These are phyloP conservation scores for Ambrosia trifida DNA, from an alignment of 129 eudicot species.

Conservation along the genomic window DNA sequence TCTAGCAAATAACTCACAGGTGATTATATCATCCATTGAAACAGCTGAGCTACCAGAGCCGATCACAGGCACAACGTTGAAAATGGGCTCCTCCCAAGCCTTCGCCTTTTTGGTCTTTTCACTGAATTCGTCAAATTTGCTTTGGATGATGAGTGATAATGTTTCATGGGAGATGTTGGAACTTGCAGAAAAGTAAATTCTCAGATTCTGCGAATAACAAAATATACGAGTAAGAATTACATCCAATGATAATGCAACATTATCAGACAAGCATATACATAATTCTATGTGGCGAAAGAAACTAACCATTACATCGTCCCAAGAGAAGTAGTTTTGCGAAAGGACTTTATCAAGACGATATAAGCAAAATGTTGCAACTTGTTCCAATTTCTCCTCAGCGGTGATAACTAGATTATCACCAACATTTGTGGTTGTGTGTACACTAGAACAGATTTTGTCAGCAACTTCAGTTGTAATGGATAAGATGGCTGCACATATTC, in stretches of 20 bases:
- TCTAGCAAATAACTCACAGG: constrained; percentile 78
- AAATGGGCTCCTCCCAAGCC: constrained; percentile 42
- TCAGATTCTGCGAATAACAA: constrained; percentile 56
- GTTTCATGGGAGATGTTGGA: constrained; percentile 47
- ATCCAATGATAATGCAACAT: neutral
- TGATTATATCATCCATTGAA: constrained; percentile 63
- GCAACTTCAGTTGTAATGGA: constrained; percentile 51
- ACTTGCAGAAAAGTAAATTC: constrained; percentile 63
- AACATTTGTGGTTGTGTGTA: neutral
- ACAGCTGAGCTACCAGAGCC: constrained; percentile 64
- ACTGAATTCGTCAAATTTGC: constrained; percentile 55
- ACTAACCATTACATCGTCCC: constrained; percentile 80
- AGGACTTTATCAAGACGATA: constrained; percentile 62
- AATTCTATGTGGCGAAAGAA: constrained; percentile 6
- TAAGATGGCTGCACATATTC: constrained; percentile 58
- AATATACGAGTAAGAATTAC: constrained; percentile 9
- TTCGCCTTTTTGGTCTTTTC: constrained; percentile 39
- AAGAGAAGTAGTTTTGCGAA: constrained; percentile 55
- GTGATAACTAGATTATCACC: constrained; percentile 23
- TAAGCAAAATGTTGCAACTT: constrained; percentile 68
- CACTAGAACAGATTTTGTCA: constrained; percentile 43
- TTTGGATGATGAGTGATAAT: constrained; percentile 47
- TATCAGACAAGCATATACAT: neutral
- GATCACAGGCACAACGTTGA: constrained; percentile 74
- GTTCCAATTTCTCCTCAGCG: constrained; percentile 41